Conservation (phyloP, 495 filamentous ascomycete genomes). For the Poronia punctata region DNA sequence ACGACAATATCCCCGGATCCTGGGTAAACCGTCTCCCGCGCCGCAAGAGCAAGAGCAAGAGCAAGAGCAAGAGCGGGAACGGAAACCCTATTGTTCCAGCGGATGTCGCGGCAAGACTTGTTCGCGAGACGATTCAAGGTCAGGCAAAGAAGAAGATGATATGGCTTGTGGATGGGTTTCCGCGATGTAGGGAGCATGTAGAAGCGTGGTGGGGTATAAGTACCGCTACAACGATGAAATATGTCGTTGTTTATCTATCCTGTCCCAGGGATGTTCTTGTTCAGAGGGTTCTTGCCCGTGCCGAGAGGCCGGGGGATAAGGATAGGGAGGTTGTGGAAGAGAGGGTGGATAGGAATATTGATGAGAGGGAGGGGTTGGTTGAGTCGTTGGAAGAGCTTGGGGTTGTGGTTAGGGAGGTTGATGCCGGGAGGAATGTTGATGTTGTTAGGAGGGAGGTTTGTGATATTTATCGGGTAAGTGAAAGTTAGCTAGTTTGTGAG, state of each 20-base stretch:
- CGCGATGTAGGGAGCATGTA: conserved; percentile 9
- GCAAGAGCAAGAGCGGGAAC: background rate
- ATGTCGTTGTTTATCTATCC: conserved; percentile 5
- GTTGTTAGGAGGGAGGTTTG: no score
- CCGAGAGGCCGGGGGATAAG: conserved; percentile 8
- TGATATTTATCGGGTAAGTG: no score
- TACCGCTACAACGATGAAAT: conserved; percentile 7
- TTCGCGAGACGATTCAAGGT: conserved; percentile 11
- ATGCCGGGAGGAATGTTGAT: conserved; percentile 7
- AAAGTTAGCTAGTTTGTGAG: no score
- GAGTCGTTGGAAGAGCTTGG: conserved; percentile 6
- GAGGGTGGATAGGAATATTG: conserved; percentile 3
- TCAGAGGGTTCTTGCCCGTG: conserved; percentile 5
- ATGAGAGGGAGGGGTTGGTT: conserved; percentile 9
- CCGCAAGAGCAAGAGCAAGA: conserved; percentile 1
- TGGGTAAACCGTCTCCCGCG: conserved; percentile 14
- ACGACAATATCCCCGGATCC: conserved; percentile 15
- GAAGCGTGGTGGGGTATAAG: conserved; percentile 2
- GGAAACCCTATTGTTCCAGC: conserved; percentile 7
- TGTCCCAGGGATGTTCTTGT: conserved; percentile 9
- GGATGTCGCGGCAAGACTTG: conserved; percentile 1
- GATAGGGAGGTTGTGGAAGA: background rate
- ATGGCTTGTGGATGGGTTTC: conserved; percentile 16
- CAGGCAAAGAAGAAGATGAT: conserved; percentile 2
- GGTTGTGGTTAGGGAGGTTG: conserved; percentile 4